Evolutionary conservation across 257 asterid genomes (phyloP).

Genomic region (Solanum chiquidenum): DNA sequence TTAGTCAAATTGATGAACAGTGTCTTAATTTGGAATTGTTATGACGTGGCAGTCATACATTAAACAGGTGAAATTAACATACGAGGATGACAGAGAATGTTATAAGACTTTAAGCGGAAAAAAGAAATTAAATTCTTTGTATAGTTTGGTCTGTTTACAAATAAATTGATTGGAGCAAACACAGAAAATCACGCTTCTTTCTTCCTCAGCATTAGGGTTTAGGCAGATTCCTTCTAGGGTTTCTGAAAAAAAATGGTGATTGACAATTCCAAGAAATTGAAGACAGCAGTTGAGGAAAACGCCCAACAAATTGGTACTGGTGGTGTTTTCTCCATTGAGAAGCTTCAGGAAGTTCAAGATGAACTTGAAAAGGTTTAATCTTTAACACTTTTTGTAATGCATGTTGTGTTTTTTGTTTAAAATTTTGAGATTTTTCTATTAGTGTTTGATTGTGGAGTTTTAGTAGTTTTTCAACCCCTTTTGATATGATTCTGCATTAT

Average conservation of each 20-base stretch:
- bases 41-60: background rate
- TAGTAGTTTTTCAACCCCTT: background rate
- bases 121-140: background rate
- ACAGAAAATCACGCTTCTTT: background rate
- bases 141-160: background rate
- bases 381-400: background rate
- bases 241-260: slow-evolving; percentile 21
- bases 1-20: background rate
- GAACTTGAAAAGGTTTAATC: slow-evolving; percentile 36
- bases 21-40: background rate
- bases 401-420: background rate
- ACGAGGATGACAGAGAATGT: slow-evolving; percentile 1
- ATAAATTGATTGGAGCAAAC: background rate
- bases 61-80: background rate
- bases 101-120: background rate
- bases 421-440: background rate
- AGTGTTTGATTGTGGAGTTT: background rate
- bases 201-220: slow-evolving; percentile 13
- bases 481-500: background rate
- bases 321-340: slow-evolving; percentile 19
- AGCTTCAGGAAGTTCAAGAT: slow-evolving; percentile 37
- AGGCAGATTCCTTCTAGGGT: background rate
- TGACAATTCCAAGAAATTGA: slow-evolving; percentile 30
- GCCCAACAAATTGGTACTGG: slow-evolving; percentile 9
- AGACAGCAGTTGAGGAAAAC: slow-evolving; percentile 21